A percentile compares a stretch with the other conserved stretches of the same genome.
Evolutionary conservation across 306 rosid species (phyloP).

Genomic region (Canavalia gladiata): DNA sequence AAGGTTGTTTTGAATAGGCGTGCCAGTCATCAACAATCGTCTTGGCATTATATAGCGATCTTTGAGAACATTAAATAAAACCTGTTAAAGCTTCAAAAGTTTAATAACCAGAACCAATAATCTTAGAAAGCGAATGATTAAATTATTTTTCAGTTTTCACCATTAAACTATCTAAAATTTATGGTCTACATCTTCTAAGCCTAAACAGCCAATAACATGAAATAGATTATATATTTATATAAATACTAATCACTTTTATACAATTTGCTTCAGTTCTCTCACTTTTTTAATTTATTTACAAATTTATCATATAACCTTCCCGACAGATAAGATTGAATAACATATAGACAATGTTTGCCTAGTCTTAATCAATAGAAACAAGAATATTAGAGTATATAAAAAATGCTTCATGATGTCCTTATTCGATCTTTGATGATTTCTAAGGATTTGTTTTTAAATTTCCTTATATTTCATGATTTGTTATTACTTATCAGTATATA

Average conservation of each 20-base stretch:
- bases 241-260: not conserved
- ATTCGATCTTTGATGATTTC: not conserved
- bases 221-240: not conserved
- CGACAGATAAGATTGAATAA: not conserved
- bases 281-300: slow-evolving; percentile 11
- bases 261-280: slow-evolving; percentile 18
- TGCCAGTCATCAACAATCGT: slow-evolving; percentile 93
- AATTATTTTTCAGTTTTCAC: slow-evolving; percentile 11
- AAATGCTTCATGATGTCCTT: too few relatives aligned
- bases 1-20: slow-evolving; percentile 93
- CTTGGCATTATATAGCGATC: slow-evolving; percentile 86
- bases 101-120: slow-evolving; percentile 36
- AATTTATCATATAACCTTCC: not conserved
- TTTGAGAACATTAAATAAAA: slow-evolving; percentile 78
- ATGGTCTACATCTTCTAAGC: slow-evolving; percentile 15
- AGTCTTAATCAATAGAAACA: slow-evolving; percentile 13
- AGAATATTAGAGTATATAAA: not conserved
- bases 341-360: slow-evolving; percentile 30
- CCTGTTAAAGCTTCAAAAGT: slow-evolving; percentile 63
- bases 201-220: slow-evolving; percentile 11
- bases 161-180: slow-evolving; percentile 26
- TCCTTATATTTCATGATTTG: not conserved
- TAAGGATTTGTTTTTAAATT: not conserved
- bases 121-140: slow-evolving; percentile 3
- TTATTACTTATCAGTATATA: not conserved